Percentiles rank a stretch among this genome's conserved stretches.
These are phyloP conservation scores for Sugiyamaella xylanicola DNA, from an alignment of 1,139 yeast species.

Conservation along the genomic window DNA sequence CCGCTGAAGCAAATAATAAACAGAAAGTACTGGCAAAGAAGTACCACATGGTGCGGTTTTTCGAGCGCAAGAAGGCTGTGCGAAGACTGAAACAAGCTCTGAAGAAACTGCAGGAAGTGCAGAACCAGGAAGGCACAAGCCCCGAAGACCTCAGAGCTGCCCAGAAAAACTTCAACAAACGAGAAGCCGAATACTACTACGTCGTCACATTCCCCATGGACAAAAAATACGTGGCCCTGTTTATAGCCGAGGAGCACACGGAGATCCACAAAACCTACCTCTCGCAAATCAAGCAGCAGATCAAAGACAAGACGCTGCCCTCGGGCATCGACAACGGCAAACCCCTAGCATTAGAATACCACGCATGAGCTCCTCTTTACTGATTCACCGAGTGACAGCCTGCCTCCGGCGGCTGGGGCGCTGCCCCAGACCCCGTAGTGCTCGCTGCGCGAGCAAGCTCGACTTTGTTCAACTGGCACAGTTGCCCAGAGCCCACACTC, in stretches of 20 bases:
- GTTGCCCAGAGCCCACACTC: too few relatives aligned
- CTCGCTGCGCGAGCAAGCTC: background rate
- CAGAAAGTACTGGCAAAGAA: constrained; percentile 67
- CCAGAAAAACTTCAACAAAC: constrained; percentile 52
- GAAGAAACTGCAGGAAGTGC: constrained; percentile 48
- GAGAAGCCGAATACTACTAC: constrained; percentile 75
- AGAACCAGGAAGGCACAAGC: constrained; percentile 28
- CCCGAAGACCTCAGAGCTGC: constrained; percentile 38
- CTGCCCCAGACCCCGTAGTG: constrained; percentile 12
- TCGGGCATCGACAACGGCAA: constrained; percentile 30
- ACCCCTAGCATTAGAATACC: constrained; percentile 24
- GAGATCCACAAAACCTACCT: constrained; percentile 32
- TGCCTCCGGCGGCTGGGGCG: constrained; percentile 14
- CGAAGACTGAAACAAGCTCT: constrained; percentile 69
- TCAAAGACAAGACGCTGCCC: constrained; percentile 32
- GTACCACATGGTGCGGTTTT: constrained; percentile 92
- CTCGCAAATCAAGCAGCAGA: constrained; percentile 28
- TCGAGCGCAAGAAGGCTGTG: constrained; percentile 85
- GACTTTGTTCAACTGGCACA: too few relatives aligned
- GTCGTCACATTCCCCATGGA: constrained; percentile 75
- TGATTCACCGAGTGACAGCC: background rate
- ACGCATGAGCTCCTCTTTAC: background rate
- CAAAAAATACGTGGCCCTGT: constrained; percentile 79
- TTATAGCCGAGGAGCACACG: constrained; percentile 40
- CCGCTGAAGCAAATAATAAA: constrained; percentile 53